Conservation (phyloP, 2,329 filamentous ascomycete genomes). For the Endothia cerciana region DNA sequence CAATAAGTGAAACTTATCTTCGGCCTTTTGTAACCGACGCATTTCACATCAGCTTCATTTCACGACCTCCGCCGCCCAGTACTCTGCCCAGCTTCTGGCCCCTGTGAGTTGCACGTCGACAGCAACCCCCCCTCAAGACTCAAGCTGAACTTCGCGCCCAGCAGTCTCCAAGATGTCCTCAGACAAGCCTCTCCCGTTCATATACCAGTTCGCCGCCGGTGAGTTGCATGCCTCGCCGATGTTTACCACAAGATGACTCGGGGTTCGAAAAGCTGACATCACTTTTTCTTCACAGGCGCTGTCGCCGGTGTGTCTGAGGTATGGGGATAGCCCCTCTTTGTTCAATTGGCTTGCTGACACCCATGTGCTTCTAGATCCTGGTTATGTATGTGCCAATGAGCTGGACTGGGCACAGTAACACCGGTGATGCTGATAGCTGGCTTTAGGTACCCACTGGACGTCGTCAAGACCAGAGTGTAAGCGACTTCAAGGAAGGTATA, state of each 20-base stretch:
- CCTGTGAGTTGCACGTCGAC: conserved; percentile 13
- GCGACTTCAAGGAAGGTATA: conserved; percentile 37
- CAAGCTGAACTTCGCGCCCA: neutral
- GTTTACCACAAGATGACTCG: conserved; percentile 31
- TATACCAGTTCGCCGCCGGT: conserved; percentile 95
- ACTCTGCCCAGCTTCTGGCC: conserved; percentile 14
- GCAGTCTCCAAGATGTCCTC: conserved; percentile 58
- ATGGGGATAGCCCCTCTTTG: conserved; percentile 43
- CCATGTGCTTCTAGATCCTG: conserved; percentile 66
- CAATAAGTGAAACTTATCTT: conserved; percentile 4
- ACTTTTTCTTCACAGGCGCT: conserved; percentile 63
- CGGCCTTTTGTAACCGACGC: conserved; percentile 3
- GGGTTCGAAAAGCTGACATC: conserved; percentile 34
- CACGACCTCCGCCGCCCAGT: conserved; percentile 2
- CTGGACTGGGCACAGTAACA: conserved; percentile 27
- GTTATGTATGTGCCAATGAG: conserved; percentile 67
- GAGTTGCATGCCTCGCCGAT: conserved; percentile 41
- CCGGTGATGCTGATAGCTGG: conserved; percentile 22
- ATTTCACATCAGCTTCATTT: conserved; percentile 6
- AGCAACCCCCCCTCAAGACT: neutral
- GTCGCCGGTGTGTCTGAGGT: conserved; percentile 98
- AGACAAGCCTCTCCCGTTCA: conserved; percentile 81
- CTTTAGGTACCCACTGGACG: conserved; percentile 93
- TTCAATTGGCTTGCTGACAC: conserved; percentile 34
- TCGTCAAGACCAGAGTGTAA: conserved; percentile 97